Percentiles rank a stretch among this genome's conserved stretches.
These are phyloP conservation scores for Rhodotorula taiwanensis DNA, from an alignment of 768 basidiomycete genomes.

Conservation along the genomic window DNA sequence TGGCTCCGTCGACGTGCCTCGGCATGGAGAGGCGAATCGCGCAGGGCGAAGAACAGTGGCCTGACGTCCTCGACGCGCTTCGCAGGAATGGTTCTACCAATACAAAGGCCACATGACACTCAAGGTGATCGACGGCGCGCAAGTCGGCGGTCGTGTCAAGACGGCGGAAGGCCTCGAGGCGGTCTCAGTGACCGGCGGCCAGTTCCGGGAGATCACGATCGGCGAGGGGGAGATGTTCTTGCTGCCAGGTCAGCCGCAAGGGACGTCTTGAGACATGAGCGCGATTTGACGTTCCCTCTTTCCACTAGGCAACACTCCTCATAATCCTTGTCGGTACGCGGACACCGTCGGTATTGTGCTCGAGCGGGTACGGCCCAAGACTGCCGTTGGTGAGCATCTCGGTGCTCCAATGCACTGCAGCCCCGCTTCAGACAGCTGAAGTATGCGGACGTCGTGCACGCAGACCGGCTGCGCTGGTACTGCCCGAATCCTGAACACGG, in stretches of 20 bases:
- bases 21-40: slow-evolving; percentile 40
- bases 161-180: slow-evolving; percentile 42
- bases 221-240: slow-evolving; percentile 96
- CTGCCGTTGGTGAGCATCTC: slow-evolving; percentile 63
- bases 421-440: no score
- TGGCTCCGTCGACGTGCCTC: neutral
- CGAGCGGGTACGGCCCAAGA: slow-evolving; percentile 73
- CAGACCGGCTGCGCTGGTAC: slow-evolving; percentile 90
- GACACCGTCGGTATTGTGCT: slow-evolving; percentile 87
- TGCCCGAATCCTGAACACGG: slow-evolving; percentile 58
- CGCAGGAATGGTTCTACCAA: slow-evolving; percentile 92
- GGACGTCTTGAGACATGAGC: neutral
- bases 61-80: slow-evolving; percentile 45
- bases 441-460: no score
- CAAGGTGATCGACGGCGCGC: slow-evolving; percentile 57
- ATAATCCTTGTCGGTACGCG: slow-evolving; percentile 85
- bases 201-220: slow-evolving; percentile 77
- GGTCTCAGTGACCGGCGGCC: slow-evolving; percentile 53
- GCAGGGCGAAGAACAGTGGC: slow-evolving; percentile 49
- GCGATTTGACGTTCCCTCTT: no score
- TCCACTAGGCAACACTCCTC: slow-evolving; percentile 96
- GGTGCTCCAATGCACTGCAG: no score
- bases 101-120: slow-evolving; percentile 88
- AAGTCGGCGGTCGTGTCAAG: slow-evolving; percentile 14
- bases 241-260: slow-evolving; percentile 78